Evolutionary conservation across 1,284 basidiomycete species (phyloP).

Genomic region (Macrocystidia cucumis): DNA sequence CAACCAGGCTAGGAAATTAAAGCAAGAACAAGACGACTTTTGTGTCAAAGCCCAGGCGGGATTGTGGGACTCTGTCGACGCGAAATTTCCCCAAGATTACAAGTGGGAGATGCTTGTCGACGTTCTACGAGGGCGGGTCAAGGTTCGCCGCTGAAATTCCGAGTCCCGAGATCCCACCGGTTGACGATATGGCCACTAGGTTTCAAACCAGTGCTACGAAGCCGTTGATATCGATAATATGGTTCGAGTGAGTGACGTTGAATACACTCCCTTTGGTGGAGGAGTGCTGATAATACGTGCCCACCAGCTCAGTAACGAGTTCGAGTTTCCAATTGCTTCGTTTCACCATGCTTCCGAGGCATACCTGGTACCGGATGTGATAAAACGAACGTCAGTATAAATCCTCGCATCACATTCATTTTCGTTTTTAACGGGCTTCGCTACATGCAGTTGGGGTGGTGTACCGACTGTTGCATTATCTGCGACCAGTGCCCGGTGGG

Average conservation of each 20-base stretch:
- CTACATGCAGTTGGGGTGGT: slow-evolving; percentile 27
- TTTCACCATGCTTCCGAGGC: slow-evolving; percentile 77
- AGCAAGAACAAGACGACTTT: slow-evolving; percentile 64
- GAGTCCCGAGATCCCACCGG: neutral
- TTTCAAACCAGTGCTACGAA: slow-evolving; percentile 66
- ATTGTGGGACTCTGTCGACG: slow-evolving; percentile 48
- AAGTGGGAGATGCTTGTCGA: slow-evolving; percentile 80
- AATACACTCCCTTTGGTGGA: slow-evolving; percentile 15
- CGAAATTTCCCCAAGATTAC: slow-evolving; percentile 65
- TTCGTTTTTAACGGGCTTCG: too few relatives aligned
- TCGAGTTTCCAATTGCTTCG: slow-evolving; percentile 59
- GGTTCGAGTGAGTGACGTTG: slow-evolving; percentile 42
- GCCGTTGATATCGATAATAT: slow-evolving; percentile 75
- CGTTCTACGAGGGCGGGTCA: slow-evolving; percentile 73
- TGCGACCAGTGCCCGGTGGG: slow-evolving; percentile 45
- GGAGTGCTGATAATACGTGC: slow-evolving; percentile 6
- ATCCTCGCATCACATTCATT: neutral
- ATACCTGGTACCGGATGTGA: slow-evolving; percentile 64
- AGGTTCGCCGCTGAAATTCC: slow-evolving; percentile 39
- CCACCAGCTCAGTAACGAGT: slow-evolving; percentile 66
- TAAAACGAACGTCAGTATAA: slow-evolving; percentile 49
- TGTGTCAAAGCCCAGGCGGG: slow-evolving; percentile 53
- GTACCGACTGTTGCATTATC: slow-evolving; percentile 60
- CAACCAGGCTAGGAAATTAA: slow-evolving; percentile 64
- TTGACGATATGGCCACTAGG: slow-evolving; percentile 20